These are phyloP conservation scores for Maudiozyma pseudohumilis DNA, from an alignment of 805 yeast genomes.

Conservation along the genomic window DNA sequence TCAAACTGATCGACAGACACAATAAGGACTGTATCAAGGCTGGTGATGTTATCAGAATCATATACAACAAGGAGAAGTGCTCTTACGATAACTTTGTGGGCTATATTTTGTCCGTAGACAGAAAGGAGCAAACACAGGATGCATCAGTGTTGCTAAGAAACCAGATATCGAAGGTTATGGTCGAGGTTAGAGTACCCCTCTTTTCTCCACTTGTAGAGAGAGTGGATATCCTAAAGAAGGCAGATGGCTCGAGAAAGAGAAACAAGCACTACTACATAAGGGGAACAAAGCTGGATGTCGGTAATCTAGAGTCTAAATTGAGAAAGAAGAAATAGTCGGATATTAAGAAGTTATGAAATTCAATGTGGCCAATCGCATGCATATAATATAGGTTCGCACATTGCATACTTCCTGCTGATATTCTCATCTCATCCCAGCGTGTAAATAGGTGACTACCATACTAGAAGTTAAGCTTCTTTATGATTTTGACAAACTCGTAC, in stretches of 20 bases:
- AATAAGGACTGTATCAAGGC: slow-evolving; percentile 47
- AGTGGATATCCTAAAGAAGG: slow-evolving; percentile 65
- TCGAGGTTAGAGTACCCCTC: slow-evolving; percentile 71
- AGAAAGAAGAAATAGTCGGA: slow-evolving; percentile 27
- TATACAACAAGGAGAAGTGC: slow-evolving; percentile 47
- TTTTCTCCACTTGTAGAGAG: slow-evolving; percentile 70
- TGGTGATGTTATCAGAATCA: slow-evolving; percentile 75
- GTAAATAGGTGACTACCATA: too few relatives aligned
- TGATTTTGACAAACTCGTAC: too few relatives aligned
- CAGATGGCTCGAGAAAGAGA: slow-evolving; percentile 55
- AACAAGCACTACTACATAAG: slow-evolving; percentile 87
- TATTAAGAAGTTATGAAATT: too few relatives aligned
- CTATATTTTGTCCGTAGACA: slow-evolving; percentile 64
- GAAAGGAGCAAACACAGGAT: slow-evolving; percentile 48
- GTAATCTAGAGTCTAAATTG: slow-evolving; percentile 46
- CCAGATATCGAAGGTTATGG: slow-evolving; percentile 72
- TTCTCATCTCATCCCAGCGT: too few relatives aligned
- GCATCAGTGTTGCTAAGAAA: slow-evolving; percentile 76
- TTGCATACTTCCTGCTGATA: too few relatives aligned
- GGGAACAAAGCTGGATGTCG: slow-evolving; percentile 65
- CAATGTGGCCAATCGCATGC: too few relatives aligned
- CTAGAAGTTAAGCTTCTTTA: too few relatives aligned
- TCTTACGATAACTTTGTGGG: slow-evolving; percentile 63
- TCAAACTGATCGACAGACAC: slow-evolving; percentile 42
- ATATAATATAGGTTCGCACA: too few relatives aligned